Percentiles rank a stretch among this genome's conserved stretches.
Conservation (phyloP, 2,329 filamentous ascomycete genomes). For the Epichloe baconii region DNA sequence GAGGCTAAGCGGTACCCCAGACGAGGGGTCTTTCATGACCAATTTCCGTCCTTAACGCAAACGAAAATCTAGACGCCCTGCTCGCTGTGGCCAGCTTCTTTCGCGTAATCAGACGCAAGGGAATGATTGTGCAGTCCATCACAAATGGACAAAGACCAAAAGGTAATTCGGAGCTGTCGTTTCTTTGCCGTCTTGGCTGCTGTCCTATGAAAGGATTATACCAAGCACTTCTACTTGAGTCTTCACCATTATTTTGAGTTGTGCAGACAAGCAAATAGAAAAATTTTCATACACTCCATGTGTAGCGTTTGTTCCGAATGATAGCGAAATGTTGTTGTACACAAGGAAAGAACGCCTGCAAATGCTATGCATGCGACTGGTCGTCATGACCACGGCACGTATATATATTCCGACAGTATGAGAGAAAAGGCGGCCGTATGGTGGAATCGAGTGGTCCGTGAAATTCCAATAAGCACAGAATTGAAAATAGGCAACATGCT, state of each 20-base stretch:
- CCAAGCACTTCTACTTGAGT: too few relatives aligned
- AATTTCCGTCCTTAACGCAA: not conserved
- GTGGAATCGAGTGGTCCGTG: not conserved
- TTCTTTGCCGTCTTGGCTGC: too few relatives aligned
- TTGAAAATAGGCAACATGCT: not conserved
- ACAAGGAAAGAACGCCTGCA: conserved; percentile 3
- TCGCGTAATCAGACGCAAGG: not conserved
- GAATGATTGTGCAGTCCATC: not conserved
- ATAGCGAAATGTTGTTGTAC: not conserved
- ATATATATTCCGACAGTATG: not conserved
- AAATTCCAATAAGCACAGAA: too few relatives aligned
- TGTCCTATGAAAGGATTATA: too few relatives aligned
- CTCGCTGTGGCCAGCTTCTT: conserved; percentile 10
- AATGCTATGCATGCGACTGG: conserved; percentile 3
- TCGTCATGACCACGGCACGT: not conserved
- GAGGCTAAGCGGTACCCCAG: too few relatives aligned
- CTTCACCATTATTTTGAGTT: not conserved
- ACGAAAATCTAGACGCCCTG: conserved; percentile 4
- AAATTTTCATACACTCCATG: not conserved
- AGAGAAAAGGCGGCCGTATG: not conserved
- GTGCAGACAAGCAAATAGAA: not conserved
- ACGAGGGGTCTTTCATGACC: too few relatives aligned
- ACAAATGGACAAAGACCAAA: not conserved
- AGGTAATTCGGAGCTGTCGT: not conserved
- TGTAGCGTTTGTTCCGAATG: not conserved